These are phyloP conservation scores for Ceratocystis albifundus DNA, from an alignment of 2,329 filamentous ascomycete species.

Conservation along the genomic window DNA sequence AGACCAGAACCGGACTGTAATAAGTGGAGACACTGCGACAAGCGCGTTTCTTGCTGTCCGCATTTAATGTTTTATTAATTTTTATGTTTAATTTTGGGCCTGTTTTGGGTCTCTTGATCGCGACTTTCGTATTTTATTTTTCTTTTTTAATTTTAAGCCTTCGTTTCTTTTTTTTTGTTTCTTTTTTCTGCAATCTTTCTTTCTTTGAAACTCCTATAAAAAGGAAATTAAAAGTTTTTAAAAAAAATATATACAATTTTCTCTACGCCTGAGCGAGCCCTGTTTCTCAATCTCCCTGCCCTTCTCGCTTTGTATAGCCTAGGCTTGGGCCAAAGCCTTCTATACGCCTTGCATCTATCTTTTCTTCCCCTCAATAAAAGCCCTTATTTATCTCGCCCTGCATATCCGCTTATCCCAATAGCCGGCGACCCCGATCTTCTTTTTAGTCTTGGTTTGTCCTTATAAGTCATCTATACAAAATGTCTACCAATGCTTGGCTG, in stretches of 20 bases:
- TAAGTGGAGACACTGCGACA: background rate
- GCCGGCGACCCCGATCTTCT: background rate
- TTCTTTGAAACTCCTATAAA: background rate
- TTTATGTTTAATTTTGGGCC: conserved; percentile 11
- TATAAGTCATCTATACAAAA: conserved; percentile 28
- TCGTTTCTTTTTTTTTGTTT: conserved; percentile 18
- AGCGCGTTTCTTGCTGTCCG: background rate
- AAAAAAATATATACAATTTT: background rate
- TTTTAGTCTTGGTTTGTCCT: background rate
- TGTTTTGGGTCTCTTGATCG: background rate
- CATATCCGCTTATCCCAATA: conserved; percentile 16
- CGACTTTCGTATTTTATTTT: conserved; percentile 4
- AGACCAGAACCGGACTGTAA: background rate
- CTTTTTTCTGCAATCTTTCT: conserved; percentile 16
- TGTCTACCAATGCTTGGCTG: conserved; percentile 63
- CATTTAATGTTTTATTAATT: conserved; percentile 19
- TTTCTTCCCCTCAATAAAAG: conserved; percentile 3
- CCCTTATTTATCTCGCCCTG: background rate
- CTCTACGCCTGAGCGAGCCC: background rate
- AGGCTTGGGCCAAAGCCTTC: background rate
- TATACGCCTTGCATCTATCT: conserved; percentile 15
- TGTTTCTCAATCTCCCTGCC: background rate
- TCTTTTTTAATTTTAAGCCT: conserved; percentile 7
- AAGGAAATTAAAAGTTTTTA: background rate
- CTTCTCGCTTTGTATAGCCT: background rate